Conservation (phyloP, 306 rosid species). For the Glycine tomentella region DNA sequence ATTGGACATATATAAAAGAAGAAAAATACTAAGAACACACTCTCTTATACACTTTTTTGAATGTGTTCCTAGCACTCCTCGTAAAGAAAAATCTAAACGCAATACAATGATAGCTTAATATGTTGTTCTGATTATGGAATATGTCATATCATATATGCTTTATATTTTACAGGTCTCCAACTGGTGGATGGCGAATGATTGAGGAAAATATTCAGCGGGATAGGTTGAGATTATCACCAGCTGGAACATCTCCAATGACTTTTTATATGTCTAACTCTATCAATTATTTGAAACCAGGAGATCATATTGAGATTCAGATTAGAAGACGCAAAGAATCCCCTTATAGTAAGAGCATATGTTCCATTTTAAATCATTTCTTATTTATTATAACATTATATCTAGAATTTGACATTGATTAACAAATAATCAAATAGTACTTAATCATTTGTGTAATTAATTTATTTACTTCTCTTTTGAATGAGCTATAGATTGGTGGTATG, state of each 20-base stretch:
- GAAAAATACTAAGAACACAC: too few species aligned
- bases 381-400: not conserved
- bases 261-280: conserved; percentile 60
- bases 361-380: not conserved
- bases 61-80: too few species aligned
- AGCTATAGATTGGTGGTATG: conserved; percentile 73
- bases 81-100: too few species aligned
- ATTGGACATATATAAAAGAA: too few species aligned
- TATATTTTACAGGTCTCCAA: conserved; percentile 58
- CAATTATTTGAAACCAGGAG: conserved; percentile 59
- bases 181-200: conserved; percentile 55
- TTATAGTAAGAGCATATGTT: conserved; percentile 53
- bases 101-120: not conserved
- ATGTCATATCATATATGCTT: not conserved
- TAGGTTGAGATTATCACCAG: conserved; percentile 64
- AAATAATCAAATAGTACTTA: not conserved
- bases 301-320: conserved; percentile 75
- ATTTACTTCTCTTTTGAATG: conserved; percentile 4
- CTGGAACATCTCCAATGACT: conserved; percentile 50
- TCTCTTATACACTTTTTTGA: too few species aligned
- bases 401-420: not conserved
- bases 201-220: conserved; percentile 63
- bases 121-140: not conserved
- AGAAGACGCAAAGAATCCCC: conserved; percentile 53
- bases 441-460: not conserved